A percentile compares a stretch with the other conserved stretches of the same genome.
Evolutionary conservation across 2,329 filamentous ascomycete species (phyloP).

Genomic region (Neonectria hederae): DNA sequence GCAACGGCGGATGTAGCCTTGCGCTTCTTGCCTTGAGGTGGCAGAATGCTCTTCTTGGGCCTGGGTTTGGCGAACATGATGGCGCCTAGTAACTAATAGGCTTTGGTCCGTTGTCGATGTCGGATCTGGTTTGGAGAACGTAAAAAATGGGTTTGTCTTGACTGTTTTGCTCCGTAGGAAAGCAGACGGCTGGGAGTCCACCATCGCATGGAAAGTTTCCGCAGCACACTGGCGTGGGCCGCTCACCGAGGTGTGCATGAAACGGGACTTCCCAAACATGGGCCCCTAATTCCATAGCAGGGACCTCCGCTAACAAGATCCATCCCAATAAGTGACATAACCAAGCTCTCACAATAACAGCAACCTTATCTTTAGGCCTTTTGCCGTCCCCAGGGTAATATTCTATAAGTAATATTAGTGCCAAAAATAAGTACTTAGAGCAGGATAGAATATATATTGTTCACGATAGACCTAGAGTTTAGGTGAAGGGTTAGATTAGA

Average conservation of each 20-base stretch:
- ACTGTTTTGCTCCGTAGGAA: conserved; percentile 3
- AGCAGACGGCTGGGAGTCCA: conserved; percentile 26
- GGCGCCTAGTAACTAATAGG: not conserved
- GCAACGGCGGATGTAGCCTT: conserved; percentile 70
- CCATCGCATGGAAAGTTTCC: conserved; percentile 37
- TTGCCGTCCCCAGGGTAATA: too few species aligned
- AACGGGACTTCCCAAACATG: conserved; percentile 17
- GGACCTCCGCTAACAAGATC: too few species aligned
- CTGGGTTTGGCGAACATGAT: conserved; percentile 66
- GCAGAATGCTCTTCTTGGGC: conserved; percentile 65
- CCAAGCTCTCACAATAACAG: too few species aligned
- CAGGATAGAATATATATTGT: too few species aligned
- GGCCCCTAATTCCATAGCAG: too few species aligned
- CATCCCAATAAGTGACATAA: too few species aligned
- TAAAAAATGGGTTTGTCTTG: not conserved
- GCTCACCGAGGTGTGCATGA: conserved; percentile 42
- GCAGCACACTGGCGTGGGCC: conserved; percentile 11
- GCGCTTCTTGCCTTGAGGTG: conserved; percentile 71
- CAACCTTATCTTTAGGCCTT: too few species aligned
- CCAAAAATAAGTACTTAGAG: too few species aligned
- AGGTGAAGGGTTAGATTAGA: too few species aligned
- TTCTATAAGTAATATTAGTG: too few species aligned
- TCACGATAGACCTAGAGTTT: too few species aligned
- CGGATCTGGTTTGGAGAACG: not conserved
- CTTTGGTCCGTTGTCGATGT: not conserved